Conservation (phyloP, 2,329 filamentous ascomycete species). For the Fusarium annulatum region DNA sequence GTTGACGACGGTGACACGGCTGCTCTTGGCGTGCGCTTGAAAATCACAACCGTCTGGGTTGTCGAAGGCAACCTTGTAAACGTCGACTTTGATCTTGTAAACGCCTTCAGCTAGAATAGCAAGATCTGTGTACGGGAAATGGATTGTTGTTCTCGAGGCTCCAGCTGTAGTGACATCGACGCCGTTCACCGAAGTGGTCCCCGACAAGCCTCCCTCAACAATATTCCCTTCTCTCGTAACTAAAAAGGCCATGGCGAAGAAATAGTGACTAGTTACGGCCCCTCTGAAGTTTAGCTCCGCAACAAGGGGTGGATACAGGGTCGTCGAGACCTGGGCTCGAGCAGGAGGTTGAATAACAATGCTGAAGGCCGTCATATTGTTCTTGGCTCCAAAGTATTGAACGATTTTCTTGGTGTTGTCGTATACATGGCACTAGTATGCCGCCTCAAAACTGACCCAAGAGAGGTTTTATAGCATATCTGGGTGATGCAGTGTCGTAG, state of each 20-base stretch:
- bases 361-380: constrained; percentile 24
- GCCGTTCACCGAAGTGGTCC: constrained; percentile 31
- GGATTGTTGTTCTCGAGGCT: constrained; percentile 16
- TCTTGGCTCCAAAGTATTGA: not conserved
- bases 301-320: constrained; percentile 41
- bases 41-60: constrained; percentile 18
- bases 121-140: constrained; percentile 45
- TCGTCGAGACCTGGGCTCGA: constrained; percentile 19
- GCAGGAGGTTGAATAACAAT: constrained; percentile 45
- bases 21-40: constrained; percentile 32
- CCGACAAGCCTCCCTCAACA: constrained; percentile 37
- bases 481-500: not conserved
- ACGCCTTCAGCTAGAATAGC: constrained; percentile 35
- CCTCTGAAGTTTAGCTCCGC: constrained; percentile 24
- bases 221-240: constrained; percentile 30
- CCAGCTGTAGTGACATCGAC: constrained; percentile 12
- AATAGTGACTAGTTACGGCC: constrained; percentile 18
- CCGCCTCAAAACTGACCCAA: not conserved
- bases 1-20: constrained; percentile 24
- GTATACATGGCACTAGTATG: constrained; percentile 10
- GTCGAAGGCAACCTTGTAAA: constrained; percentile 39
- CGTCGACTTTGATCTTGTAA: constrained; percentile 46
- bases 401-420: not conserved
- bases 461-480: constrained; percentile 10
- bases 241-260: constrained; percentile 46